Percentiles rank a stretch among this genome's conserved stretches.
Evolutionary conservation across 1,284 basidiomycete genomes (phyloP).

Genomic region (Boletus smithii): DNA sequence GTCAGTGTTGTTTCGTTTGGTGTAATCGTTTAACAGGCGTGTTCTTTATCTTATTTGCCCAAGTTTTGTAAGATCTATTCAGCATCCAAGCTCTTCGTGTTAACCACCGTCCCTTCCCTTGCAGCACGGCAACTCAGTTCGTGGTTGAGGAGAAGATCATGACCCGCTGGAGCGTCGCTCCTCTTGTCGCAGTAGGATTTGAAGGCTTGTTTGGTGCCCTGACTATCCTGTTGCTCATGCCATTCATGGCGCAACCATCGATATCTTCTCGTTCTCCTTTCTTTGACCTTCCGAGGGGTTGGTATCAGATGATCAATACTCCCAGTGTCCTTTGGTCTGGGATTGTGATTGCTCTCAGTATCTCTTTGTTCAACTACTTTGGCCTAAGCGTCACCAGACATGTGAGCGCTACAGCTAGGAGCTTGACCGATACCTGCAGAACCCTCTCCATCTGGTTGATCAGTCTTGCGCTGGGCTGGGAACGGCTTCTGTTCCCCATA

Average conservation of each 20-base stretch:
- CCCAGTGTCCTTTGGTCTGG: conserved; percentile 76
- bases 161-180: conserved; percentile 80
- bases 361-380: conserved; percentile 96
- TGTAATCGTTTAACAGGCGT: conserved; percentile 53
- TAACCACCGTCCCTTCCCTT: conserved; percentile 15
- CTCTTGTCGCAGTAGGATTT: conserved; percentile 91
- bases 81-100: conserved; percentile 11
- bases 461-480: conserved; percentile 89
- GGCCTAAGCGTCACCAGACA: conserved; percentile 90
- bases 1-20: conserved; percentile 3
- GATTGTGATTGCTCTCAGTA: conserved; percentile 77
- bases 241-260: conserved; percentile 63
- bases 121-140: conserved; percentile 85
- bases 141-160: conserved; percentile 91
- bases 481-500: conserved; percentile 78
- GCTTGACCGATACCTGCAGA: conserved; percentile 92
- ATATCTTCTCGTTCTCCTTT: conserved; percentile 62
- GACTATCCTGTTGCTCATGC: conserved; percentile 73
- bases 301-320: conserved; percentile 82
- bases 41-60: conserved; percentile 92
- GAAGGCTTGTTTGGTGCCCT: conserved; percentile 91
- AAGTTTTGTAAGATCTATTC: conserved; percentile 76
- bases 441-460: conserved; percentile 92
- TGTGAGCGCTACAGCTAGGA: conserved; percentile 86
- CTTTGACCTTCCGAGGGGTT: conserved; percentile 90